Evolutionary conservation across 495 filamentous ascomycete species (phyloP).

Genomic region (Penicillium mononematosum): DNA sequence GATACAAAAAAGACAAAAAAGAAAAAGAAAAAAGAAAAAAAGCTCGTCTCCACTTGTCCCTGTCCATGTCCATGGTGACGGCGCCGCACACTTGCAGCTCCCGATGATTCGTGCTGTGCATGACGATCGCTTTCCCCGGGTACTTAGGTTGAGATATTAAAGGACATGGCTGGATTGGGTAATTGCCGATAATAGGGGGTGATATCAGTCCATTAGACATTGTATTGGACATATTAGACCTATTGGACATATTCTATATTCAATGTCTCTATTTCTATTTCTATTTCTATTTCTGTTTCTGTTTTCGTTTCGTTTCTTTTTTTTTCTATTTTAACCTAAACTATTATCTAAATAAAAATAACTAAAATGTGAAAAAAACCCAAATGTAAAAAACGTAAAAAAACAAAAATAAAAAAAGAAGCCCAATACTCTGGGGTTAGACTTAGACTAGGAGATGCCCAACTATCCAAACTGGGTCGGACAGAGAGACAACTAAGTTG

Average conservation of each 20-base stretch:
- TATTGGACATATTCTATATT: not conserved
- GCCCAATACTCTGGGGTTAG: constrained; percentile 13
- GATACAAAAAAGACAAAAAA: not conserved
- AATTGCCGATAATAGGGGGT: not conserved
- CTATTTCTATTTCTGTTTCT: not conserved
- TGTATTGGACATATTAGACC: not conserved
- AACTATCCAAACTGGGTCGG: constrained; percentile 28
- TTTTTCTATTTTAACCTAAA: constrained; percentile 1
- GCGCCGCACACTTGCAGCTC: constrained; percentile 31
- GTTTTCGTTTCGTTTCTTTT: not conserved
- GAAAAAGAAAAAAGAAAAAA: constrained; percentile 4
- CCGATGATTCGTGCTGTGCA: constrained; percentile 24
- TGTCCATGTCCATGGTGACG: constrained; percentile 33
- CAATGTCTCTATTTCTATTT: not conserved
- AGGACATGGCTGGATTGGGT: not conserved
- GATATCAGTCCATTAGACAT: not conserved
- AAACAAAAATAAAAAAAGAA: not conserved
- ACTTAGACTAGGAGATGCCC: constrained; percentile 20
- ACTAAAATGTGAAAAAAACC: not conserved
- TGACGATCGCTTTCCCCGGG: constrained; percentile 20
- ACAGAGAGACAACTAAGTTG: constrained; percentile 25
- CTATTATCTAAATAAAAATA: not conserved
- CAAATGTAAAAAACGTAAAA: not conserved
- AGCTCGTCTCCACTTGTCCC: constrained; percentile 28
- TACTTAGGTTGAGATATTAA: not conserved